Conservation (phyloP, 345 rosid genomes). For the Combretum micranthum region DNA sequence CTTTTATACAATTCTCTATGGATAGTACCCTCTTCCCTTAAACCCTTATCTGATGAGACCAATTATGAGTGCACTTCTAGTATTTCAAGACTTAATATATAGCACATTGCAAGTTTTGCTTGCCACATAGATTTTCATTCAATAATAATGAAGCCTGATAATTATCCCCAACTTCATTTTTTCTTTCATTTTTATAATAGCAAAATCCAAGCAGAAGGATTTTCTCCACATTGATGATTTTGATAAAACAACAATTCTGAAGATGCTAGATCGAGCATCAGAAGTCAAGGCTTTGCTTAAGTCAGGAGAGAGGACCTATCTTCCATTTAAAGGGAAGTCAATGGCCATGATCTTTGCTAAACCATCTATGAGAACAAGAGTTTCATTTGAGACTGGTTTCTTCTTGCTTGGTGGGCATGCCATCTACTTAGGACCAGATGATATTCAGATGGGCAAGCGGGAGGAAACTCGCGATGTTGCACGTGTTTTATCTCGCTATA, state of each 20-base stretch:
- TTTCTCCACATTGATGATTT: slow-evolving; percentile 80
- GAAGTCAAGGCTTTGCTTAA: slow-evolving; percentile 80
- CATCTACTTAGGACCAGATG: slow-evolving; percentile 78
- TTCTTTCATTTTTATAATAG: slow-evolving; percentile 25
- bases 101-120: neutral
- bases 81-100: too few species aligned
- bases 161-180: slow-evolving; percentile 8
- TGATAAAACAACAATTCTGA: slow-evolving; percentile 66
- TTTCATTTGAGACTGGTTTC: slow-evolving; percentile 94
- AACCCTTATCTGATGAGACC: too few species aligned
- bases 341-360: slow-evolving; percentile 97
- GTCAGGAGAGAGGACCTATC: slow-evolving; percentile 74
- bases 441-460: slow-evolving; percentile 93
- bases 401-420: slow-evolving; percentile 97
- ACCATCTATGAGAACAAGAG: slow-evolving; percentile 96
- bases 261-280: slow-evolving; percentile 62
- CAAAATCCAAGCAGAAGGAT: slow-evolving; percentile 42
- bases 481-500: slow-evolving; percentile 81
- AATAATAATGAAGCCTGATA: neutral
- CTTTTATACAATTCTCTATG: too few species aligned
- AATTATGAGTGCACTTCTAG: too few species aligned
- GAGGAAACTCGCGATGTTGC: slow-evolving; percentile 97
- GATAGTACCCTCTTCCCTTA: too few species aligned
- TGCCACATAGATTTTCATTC: neutral
- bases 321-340: slow-evolving; percentile 83